These are phyloP conservation scores for Plasmodium inui DNA, from an alignment of 169 alveolate species.

Conservation along the genomic window DNA sequence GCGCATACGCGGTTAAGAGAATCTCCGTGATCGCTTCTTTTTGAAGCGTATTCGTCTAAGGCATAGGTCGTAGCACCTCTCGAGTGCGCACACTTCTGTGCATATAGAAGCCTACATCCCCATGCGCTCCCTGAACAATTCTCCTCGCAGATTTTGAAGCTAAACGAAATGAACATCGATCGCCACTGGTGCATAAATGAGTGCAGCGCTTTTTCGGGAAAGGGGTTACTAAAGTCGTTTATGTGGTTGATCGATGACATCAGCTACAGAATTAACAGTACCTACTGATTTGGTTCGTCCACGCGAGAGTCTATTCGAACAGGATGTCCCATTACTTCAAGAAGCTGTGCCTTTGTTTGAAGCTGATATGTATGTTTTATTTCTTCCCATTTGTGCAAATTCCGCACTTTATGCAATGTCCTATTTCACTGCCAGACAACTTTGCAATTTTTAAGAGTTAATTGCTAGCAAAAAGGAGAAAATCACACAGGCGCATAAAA, in stretches of 20 bases:
- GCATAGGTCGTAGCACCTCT: background rate
- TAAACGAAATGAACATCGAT: slow-evolving; percentile 84
- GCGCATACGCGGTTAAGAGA: background rate
- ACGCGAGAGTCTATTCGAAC: background rate
- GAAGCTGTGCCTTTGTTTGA: background rate
- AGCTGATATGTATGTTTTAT: background rate
- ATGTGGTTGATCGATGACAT: slow-evolving; percentile 96
- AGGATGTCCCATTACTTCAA: background rate
- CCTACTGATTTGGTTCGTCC: slow-evolving; percentile 4
- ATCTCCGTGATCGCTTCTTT: background rate
- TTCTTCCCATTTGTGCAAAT: background rate
- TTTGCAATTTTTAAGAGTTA: background rate
- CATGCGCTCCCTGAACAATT: background rate
- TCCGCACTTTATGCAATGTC: background rate
- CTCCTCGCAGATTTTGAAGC: slow-evolving; percentile 78
- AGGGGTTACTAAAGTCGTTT: slow-evolving; percentile 95
- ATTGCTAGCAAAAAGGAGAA: background rate
- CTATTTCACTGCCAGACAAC: background rate
- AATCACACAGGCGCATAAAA: background rate
- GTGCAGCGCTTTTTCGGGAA: slow-evolving; percentile 94
- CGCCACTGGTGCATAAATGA: slow-evolving; percentile 96
- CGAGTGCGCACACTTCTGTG: background rate
- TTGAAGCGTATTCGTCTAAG: background rate
- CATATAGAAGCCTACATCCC: background rate
- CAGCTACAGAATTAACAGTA: slow-evolving; percentile 89